phyloP scores from a whole-genome alignment of 2,329 filamentous ascomycete species.

The Diaporthe eres region DNA sequence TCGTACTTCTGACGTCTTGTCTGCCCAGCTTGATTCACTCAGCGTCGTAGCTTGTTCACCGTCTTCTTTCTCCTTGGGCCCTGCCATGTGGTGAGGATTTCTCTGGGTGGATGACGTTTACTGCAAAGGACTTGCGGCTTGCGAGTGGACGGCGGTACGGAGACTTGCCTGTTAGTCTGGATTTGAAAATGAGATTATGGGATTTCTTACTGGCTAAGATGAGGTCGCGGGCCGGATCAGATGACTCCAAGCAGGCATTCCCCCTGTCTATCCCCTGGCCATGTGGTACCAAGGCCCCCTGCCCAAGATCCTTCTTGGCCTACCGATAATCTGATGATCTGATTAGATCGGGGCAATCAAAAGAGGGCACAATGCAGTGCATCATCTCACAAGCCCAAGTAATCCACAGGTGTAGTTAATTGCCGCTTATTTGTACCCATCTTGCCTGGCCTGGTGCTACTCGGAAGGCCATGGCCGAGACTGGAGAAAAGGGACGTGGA shows the following conservation, averaged over 20 bases:
- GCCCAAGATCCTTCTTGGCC: background rate
- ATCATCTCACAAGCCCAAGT: background rate
- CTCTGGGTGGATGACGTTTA: slow-evolving; percentile 16
- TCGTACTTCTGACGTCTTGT: background rate
- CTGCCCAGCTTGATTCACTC: background rate
- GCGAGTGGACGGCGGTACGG: background rate
- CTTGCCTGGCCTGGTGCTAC: background rate
- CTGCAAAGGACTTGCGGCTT: background rate
- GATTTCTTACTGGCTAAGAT: background rate
- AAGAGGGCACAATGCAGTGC: background rate
- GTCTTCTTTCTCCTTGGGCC: background rate
- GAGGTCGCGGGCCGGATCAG: background rate
- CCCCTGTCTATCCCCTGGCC: background rate
- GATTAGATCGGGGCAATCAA: slow-evolving; percentile 28
- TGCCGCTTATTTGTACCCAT: background rate
- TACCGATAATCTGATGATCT: slow-evolving; percentile 34
- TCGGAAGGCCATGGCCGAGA: background rate
- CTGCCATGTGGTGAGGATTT: background rate
- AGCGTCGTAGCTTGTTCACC: background rate
- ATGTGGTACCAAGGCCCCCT: background rate
- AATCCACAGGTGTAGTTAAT: background rate
- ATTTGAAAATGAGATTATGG: background rate
- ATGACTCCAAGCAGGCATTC: slow-evolving; percentile 18
- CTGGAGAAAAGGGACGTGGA: background rate
- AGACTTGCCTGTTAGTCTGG: slow-evolving; percentile 8